phyloP scores from a whole-genome alignment of 1,284 basidiomycete genomes.

The Austroboletus niveus region DNA sequence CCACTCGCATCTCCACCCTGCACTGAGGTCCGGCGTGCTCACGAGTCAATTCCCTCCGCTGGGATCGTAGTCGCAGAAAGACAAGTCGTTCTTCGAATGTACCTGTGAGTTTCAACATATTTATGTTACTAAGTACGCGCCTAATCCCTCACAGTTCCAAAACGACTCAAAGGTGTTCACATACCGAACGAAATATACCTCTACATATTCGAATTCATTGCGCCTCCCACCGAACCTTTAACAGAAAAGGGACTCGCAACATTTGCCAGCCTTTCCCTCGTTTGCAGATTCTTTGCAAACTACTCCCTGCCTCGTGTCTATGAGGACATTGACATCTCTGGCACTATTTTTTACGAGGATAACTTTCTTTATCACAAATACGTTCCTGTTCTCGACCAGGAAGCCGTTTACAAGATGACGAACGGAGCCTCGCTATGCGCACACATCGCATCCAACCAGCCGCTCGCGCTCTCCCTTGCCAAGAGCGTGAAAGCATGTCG shows the following conservation, averaged over 20 bases:
- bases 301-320: slow-evolving; percentile 33
- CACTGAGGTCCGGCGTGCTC: no score
- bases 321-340: slow-evolving; percentile 29
- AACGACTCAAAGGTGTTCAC: slow-evolving; percentile 6
- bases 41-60: no score
- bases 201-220: slow-evolving; percentile 35
- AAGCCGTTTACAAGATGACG: not conserved
- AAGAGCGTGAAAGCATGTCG: not conserved
- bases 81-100: not conserved
- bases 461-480: slow-evolving; percentile 20
- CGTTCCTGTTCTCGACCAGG: no score
- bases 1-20: no score
- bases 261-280: not conserved
- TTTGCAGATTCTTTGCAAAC: no score
- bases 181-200: slow-evolving; percentile 39
- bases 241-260: slow-evolving; percentile 9
- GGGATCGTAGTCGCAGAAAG: no score
- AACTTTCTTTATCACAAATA: no score
- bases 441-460: slow-evolving; percentile 11
- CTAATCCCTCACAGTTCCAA: slow-evolving; percentile 16
- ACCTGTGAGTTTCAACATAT: not conserved
- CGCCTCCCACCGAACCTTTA: not conserved
- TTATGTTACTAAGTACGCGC: not conserved
- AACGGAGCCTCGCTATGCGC: slow-evolving; percentile 7
- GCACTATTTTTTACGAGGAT: not conserved